Evolutionary conservation across 139 green algal genomes (phyloP).

Genomic region (Yamagishiella unicocca): DNA sequence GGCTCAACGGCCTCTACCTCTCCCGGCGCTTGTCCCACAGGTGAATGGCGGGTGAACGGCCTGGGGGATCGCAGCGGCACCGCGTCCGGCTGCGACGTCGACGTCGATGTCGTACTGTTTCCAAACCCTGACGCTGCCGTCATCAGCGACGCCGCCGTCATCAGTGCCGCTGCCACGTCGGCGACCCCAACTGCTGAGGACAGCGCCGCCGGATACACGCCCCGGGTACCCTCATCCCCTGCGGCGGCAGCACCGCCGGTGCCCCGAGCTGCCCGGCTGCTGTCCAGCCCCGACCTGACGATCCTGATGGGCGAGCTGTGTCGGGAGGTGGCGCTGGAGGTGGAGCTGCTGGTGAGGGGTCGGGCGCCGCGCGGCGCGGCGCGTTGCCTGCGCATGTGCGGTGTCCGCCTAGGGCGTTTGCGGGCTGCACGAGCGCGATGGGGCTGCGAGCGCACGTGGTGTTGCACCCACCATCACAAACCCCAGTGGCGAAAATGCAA

Average conservation of each 20-base stretch:
- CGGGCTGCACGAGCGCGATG: too few species aligned
- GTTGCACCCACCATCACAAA: too few species aligned
- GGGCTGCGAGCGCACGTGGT: too few species aligned
- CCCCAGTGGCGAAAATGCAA: too few species aligned
- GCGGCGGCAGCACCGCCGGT: not conserved
- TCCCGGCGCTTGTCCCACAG: too few species aligned
- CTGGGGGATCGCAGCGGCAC: not conserved
- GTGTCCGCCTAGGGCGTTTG: too few species aligned
- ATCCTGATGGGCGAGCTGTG: conserved; percentile 25
- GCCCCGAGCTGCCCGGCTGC: not conserved
- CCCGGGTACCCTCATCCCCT: not conserved
- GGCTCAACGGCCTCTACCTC: too few species aligned
- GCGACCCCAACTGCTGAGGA: not conserved
- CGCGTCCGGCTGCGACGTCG: not conserved
- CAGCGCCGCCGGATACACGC: not conserved
- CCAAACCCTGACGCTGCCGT: not conserved
- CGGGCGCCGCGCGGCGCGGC: too few species aligned
- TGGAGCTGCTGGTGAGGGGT: conserved; percentile 40
- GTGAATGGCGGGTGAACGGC: too few species aligned
- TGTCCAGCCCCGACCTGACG: not conserved
- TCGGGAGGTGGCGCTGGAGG: conserved; percentile 3
- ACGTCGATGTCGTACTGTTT: not conserved
- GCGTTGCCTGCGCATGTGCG: too few species aligned
- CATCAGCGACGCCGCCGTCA: not conserved
- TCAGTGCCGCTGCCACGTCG: not conserved